A percentile compares a stretch with the other conserved stretches of the same genome.
These are phyloP conservation scores for Strigomonas culicis DNA, from an alignment of 208 protist genomes.

Conservation along the genomic window DNA sequence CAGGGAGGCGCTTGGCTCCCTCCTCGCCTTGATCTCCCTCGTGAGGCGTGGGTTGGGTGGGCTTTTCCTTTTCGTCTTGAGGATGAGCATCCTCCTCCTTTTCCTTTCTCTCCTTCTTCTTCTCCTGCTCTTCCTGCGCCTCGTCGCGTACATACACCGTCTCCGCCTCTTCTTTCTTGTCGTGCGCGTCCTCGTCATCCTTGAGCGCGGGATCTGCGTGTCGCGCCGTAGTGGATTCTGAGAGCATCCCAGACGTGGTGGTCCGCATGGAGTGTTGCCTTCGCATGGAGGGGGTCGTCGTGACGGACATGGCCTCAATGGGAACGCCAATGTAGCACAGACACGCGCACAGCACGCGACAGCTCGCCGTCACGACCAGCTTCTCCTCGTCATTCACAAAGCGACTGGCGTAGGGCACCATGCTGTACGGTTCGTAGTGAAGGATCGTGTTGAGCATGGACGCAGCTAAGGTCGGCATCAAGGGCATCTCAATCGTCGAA, in stretches of 20 bases:
- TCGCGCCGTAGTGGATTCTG: neutral
- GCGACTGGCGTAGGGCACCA: conserved; percentile 78
- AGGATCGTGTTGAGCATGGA: conserved; percentile 80
- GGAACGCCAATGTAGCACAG: conserved; percentile 52
- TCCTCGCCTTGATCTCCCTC: neutral
- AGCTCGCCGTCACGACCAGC: conserved; percentile 37
- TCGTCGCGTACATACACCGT: neutral
- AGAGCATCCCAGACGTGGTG: too few relatives aligned
- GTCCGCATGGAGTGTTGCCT: too few relatives aligned
- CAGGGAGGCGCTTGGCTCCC: too few relatives aligned
- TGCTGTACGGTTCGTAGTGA: conserved; percentile 64
- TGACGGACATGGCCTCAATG: neutral
- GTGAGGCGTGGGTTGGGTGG: neutral
- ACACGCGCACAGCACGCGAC: conserved; percentile 52
- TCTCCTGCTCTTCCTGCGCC: neutral
- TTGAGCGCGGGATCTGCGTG: neutral
- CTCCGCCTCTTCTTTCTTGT: neutral
- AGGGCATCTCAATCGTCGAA: conserved; percentile 40
- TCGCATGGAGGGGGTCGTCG: too few relatives aligned
- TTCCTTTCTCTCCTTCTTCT: neutral
- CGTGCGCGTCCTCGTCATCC: neutral
- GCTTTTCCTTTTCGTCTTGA: neutral
- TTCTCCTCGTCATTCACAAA: conserved; percentile 44
- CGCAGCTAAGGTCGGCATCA: conserved; percentile 63
- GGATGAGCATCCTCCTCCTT: neutral